Conservation (phyloP, 768 basidiomycete species). For the Tricholoma terreum region DNA sequence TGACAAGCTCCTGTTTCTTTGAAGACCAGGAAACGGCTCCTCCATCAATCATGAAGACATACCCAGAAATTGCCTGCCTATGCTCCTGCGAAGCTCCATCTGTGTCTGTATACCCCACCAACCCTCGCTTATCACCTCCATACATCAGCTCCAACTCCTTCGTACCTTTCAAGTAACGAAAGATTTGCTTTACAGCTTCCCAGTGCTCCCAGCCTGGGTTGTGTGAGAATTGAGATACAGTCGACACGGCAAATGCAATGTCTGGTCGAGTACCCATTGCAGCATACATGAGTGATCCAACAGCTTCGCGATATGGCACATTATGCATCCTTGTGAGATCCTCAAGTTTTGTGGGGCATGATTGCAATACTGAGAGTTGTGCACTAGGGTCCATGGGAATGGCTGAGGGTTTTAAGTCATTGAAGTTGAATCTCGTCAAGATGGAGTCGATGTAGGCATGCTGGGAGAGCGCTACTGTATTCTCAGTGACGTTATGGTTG, state of each 20-base stretch:
- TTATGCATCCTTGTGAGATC: constrained; percentile 21
- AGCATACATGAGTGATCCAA: constrained; percentile 32
- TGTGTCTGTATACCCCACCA: too few species aligned
- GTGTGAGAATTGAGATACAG: constrained; percentile 27
- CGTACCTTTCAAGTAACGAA: too few species aligned
- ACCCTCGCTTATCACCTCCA: too few species aligned
- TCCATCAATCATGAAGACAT: too few species aligned
- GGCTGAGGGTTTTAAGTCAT: constrained; percentile 20
- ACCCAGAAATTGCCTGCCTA: too few species aligned
- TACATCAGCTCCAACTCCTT: too few species aligned
- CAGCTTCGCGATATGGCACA: constrained; percentile 23
- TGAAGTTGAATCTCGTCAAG: constrained; percentile 20
- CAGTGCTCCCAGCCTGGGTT: constrained; percentile 35
- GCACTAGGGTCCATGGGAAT: constrained; percentile 26
- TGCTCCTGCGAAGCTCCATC: too few species aligned
- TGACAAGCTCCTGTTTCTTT: too few species aligned
- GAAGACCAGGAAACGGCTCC: too few species aligned
- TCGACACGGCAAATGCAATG: constrained; percentile 29
- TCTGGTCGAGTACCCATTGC: constrained; percentile 33
- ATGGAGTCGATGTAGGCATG: constrained; percentile 28
- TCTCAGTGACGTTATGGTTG: constrained; percentile 4
- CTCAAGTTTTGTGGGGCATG: constrained; percentile 13
- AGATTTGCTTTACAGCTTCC: constrained; percentile 34
- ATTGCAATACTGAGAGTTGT: constrained; percentile 15
- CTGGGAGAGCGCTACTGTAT: constrained; percentile 27